Conservation (phyloP, 306 rosid species). For the Inga leiocalycina region DNA sequence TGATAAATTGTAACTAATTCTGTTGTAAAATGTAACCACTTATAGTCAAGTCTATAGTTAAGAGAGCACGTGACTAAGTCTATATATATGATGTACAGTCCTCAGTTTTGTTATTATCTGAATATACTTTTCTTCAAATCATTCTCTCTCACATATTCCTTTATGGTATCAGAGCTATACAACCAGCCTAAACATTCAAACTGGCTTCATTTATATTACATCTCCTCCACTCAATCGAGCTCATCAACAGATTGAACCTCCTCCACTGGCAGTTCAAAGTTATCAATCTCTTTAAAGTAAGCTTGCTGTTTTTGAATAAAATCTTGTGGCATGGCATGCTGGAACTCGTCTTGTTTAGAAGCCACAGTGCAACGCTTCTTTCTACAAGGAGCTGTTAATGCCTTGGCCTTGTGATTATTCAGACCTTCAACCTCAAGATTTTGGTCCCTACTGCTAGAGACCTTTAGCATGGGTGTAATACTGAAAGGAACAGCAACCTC, state of each 20-base stretch:
- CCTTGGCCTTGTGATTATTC: conserved; percentile 41
- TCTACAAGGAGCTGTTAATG: conserved; percentile 47
- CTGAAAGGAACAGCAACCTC: conserved; percentile 26
- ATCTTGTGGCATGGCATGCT: conserved; percentile 48
- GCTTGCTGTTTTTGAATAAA: conserved; percentile 68
- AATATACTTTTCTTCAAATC: too few relatives aligned
- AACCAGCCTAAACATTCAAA: conserved; percentile 24
- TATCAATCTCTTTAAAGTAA: conserved; percentile 73
- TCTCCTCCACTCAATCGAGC: conserved; percentile 46
- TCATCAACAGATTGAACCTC: conserved; percentile 58
- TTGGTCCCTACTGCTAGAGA: conserved; percentile 29
- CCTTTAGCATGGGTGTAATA: conserved; percentile 38
- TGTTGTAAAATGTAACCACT: too few relatives aligned
- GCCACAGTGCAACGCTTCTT: conserved; percentile 53
- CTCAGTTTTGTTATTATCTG: too few relatives aligned
- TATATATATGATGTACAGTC: too few relatives aligned
- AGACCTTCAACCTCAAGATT: conserved; percentile 28
- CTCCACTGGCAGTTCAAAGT: conserved; percentile 66
- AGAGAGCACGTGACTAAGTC: too few relatives aligned
- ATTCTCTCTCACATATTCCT: too few relatives aligned
- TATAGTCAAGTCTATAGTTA: too few relatives aligned
- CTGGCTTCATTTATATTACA: neutral
- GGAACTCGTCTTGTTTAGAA: conserved; percentile 20
- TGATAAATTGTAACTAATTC: too few relatives aligned
- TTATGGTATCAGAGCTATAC: conserved; percentile 42